Evolutionary conservation across 2,329 filamentous ascomycete species (phyloP).

Genomic region (Xylaria sp.): DNA sequence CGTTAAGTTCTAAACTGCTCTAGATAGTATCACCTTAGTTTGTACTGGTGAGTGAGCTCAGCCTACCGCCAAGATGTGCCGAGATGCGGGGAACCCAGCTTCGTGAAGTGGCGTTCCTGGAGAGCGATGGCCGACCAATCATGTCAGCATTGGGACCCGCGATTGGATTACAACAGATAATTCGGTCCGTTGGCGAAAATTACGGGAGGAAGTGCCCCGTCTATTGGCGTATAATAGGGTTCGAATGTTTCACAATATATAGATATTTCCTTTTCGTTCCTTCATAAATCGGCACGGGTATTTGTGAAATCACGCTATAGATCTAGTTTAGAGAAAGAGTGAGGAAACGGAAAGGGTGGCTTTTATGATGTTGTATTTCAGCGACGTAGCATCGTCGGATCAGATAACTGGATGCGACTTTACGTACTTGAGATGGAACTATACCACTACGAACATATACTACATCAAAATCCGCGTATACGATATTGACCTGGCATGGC

Average conservation of each 20-base stretch:
- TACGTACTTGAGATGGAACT: no score
- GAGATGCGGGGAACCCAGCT: conserved; percentile 30
- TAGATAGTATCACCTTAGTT: not conserved
- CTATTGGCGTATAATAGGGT: not conserved
- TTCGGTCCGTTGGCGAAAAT: conserved; percentile 26
- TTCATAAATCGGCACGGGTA: not conserved
- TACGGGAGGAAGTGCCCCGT: conserved; percentile 1
- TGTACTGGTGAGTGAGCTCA: conserved; percentile 11
- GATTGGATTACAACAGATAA: conserved; percentile 15
- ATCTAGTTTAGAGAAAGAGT: not conserved
- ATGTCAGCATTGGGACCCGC: conserved; percentile 7
- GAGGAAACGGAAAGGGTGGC: not conserved
- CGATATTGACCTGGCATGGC: no score
- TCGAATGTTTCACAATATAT: not conserved
- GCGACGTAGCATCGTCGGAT: not conserved
- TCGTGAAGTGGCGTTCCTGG: conserved; percentile 11
- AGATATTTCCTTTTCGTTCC: not conserved
- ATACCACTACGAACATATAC: no score
- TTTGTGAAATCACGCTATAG: not conserved
- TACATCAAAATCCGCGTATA: no score
- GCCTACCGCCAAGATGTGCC: conserved; percentile 11
- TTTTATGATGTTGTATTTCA: not conserved
- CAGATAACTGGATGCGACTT: no score
- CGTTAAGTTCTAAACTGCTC: conserved; percentile 8
- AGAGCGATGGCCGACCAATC: conserved; percentile 19